Evolutionary conservation across 2,329 filamentous ascomycete genomes (phyloP).

Genomic region (Epicoccum nigrum): DNA sequence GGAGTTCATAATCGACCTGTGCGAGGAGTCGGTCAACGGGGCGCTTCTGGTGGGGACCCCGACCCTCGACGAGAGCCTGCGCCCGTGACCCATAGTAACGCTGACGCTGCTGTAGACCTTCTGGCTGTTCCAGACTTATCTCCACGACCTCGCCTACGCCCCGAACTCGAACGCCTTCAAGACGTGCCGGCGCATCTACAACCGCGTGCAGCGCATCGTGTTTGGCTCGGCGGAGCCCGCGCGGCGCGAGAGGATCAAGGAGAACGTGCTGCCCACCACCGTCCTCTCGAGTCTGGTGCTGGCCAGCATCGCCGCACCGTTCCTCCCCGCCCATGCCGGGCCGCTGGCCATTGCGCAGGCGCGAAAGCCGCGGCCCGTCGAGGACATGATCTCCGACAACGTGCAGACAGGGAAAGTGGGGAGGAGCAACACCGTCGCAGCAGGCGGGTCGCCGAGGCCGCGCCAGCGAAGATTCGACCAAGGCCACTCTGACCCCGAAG

Average conservation of each 20-base stretch:
- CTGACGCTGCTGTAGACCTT: conserved; percentile 68
- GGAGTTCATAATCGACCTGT: conserved; percentile 84
- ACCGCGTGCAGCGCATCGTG: conserved; percentile 86
- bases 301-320: conserved; percentile 75
- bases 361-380: conserved; percentile 70
- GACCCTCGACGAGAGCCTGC: background rate
- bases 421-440: conserved; percentile 74
- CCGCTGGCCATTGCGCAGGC: conserved; percentile 83
- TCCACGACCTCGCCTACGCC: conserved; percentile 77
- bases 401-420: conserved; percentile 62
- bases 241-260: conserved; percentile 76
- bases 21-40: conserved; percentile 85
- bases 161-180: conserved; percentile 79
- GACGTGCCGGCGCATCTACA: conserved; percentile 83
- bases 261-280: conserved; percentile 80
- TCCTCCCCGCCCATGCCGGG: conserved; percentile 78
- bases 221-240: conserved; percentile 76
- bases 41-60: conserved; percentile 72
- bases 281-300: conserved; percentile 81
- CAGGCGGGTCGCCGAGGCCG: conserved; percentile 49
- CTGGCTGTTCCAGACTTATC: conserved; percentile 88
- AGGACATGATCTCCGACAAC: conserved; percentile 67
- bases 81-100: conserved; percentile 3
- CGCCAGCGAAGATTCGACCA: conserved; percentile 51
- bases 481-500: conserved; percentile 47